A percentile compares a stretch with the other conserved stretches of the same genome.
Conservation (phyloP, 352 stramenopile genomes). For the Globisporangium yorkense region DNA sequence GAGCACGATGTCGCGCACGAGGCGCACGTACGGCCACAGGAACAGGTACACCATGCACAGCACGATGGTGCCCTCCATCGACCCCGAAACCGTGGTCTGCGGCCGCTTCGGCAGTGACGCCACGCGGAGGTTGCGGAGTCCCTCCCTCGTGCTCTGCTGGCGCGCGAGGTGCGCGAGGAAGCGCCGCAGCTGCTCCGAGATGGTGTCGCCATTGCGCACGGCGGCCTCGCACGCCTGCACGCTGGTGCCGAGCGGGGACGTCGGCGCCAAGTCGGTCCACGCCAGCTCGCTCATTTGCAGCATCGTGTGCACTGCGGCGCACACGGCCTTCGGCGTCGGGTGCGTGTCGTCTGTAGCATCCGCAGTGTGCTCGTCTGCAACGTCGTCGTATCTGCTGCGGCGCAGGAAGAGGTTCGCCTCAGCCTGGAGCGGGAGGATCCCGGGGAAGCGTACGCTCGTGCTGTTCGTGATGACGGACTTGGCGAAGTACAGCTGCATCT, state of each 20-base stretch:
- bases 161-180: constrained; percentile 38
- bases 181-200: constrained; percentile 17
- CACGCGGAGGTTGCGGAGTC: constrained; percentile 35
- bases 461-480: constrained; percentile 4
- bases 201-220: constrained; percentile 9
- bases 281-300: constrained; percentile 24
- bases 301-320: constrained; percentile 41
- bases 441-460: constrained; percentile 26
- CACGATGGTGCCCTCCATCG: constrained; percentile 62
- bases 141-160: constrained; percentile 24
- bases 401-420: constrained; percentile 47
- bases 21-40: constrained; percentile 80
- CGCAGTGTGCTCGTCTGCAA: constrained; percentile 2
- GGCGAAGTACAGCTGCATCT: constrained; percentile 39
- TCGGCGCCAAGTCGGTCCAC: constrained; percentile 41
- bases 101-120: constrained; percentile 36
- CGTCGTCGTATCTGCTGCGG: constrained; percentile 3
- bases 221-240: constrained; percentile 21
- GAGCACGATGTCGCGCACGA: constrained; percentile 82
- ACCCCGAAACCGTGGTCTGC: constrained; percentile 28
- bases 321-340: constrained; percentile 18
- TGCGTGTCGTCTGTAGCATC: neutral
- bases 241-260: constrained; percentile 27
- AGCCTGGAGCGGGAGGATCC: constrained; percentile 51
- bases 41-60: constrained; percentile 75